A percentile compares a stretch with the other conserved stretches of the same genome.
Conservation (phyloP, 2,329 filamentous ascomycete genomes). For the Corinectria fuckeliana region DNA sequence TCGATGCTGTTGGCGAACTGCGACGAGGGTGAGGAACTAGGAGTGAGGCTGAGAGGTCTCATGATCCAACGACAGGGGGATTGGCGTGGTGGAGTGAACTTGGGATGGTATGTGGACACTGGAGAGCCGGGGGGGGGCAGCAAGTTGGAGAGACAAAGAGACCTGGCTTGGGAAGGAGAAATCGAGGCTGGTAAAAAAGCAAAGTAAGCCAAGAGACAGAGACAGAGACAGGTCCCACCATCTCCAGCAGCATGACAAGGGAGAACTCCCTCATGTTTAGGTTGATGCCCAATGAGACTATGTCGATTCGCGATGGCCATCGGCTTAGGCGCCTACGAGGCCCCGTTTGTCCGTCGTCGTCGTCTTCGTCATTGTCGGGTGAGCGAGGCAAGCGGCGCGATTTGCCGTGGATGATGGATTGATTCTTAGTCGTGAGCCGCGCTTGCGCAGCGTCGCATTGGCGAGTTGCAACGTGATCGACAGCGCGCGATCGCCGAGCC, state of each 20-base stretch:
- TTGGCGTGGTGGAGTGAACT: constrained; percentile 17
- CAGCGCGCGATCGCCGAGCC: constrained; percentile 19
- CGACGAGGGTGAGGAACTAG: constrained; percentile 3
- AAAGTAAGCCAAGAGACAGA: constrained; percentile 3
- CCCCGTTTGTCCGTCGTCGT: constrained; percentile 4
- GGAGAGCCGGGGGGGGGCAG: background rate
- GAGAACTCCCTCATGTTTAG: constrained; percentile 4
- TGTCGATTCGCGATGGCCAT: constrained; percentile 9
- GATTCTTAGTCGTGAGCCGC: constrained; percentile 30
- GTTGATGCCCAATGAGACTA: constrained; percentile 16
- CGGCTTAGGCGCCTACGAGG: constrained; percentile 4
- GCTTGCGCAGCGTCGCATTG: constrained; percentile 33
- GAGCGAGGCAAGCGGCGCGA: background rate
- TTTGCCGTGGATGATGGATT: no score
- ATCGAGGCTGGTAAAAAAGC: constrained; percentile 5
- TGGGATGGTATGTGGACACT: constrained; percentile 1
- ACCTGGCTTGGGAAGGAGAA: background rate
- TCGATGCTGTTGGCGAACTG: constrained; percentile 6
- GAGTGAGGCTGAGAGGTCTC: constrained; percentile 17
- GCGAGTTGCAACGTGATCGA: constrained; percentile 35
- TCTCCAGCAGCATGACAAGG: constrained; percentile 19
- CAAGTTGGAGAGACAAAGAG: background rate
- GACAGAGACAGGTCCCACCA: background rate
- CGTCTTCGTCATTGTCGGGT: constrained; percentile 1
- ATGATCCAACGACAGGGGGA: constrained; percentile 8